Base-by-base conservation (phyloP, 73 alveolate genomes). In the Tetrahymena borealis region DNA sequence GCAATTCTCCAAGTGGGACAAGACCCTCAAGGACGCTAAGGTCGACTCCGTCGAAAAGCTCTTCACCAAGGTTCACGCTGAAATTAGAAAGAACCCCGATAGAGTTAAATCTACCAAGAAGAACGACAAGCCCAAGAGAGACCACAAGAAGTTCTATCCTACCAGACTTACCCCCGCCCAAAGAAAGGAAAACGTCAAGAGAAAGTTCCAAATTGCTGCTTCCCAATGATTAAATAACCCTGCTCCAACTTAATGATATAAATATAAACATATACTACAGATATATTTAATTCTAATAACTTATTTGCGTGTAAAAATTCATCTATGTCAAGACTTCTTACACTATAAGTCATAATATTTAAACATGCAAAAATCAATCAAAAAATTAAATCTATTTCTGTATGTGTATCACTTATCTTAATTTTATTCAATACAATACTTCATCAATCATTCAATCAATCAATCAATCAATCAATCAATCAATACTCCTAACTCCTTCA, bases 41-140 rank as follows among this genome's bases (percentile, higher is more conserved):
- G 97, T 93, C 60, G 98, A 97, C 92, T 91, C 97, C 91, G 95
- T 98, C 32, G 99, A 98, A 95, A 98, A 96, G 85, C 97, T 98
- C 92, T 98, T 96, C 98, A 98, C 97, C 95, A 98, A 97, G 94
- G 99, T 97, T 78, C 99, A 98, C 96, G 99, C 97, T 37, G 99
- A 97, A 90, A 98, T 98, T 94, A 98, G 99, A 95, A 98, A 98
- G 97, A 96, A 96, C 96, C 99, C 99, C 28, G 96, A 93, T 36
- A 96, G 97, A 93, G 97, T 91, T 15, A 96, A 93, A 96, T 92
- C 85, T 33, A 93, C 95, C 60, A 94, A 97, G 92, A 93, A 95
- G 93, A 90, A 97, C 93, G 94, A 95, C 78, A 94, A 91, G 38
- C 97, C 98, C 78, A 97, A 91, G 91, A 97, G 98, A 92, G 98